A percentile compares a stretch with the other conserved stretches of the same genome.
Evolutionary conservation across 2,329 filamentous ascomycete genomes (phyloP).

Genomic region (Aspergillus fumigatus): DNA sequence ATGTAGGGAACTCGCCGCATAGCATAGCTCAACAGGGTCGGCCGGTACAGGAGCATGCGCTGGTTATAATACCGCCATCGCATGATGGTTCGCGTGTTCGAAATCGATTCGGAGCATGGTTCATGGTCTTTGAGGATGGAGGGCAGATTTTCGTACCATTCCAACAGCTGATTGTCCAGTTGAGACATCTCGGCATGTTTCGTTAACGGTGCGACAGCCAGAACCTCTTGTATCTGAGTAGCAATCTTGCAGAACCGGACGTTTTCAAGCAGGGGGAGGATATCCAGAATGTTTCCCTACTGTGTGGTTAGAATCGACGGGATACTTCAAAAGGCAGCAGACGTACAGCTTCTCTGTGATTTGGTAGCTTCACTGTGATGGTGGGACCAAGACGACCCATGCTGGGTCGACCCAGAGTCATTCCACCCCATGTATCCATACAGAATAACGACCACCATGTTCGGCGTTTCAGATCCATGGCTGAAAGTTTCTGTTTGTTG

Average conservation of each 20-base stretch:
- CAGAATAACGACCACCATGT: conserved; percentile 75
- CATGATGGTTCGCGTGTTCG: conserved; percentile 68
- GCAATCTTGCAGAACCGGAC: conserved; percentile 76
- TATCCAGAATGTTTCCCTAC: conserved; percentile 57
- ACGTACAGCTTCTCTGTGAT: conserved; percentile 42
- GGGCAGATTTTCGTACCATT: conserved; percentile 69
- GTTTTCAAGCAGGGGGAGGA: conserved; percentile 69
- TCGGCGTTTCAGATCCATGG: conserved; percentile 58
- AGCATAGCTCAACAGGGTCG: conserved; percentile 64
- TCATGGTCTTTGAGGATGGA: conserved; percentile 61
- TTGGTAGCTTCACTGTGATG: conserved; percentile 62
- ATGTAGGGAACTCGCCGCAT: conserved; percentile 49
- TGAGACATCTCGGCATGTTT: conserved; percentile 61
- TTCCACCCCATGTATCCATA: conserved; percentile 69
- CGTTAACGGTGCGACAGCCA: conserved; percentile 65
- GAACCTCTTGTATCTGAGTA: conserved; percentile 69
- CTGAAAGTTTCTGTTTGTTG: conserved; percentile 45
- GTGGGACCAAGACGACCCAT: conserved; percentile 63
- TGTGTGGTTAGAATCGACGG: conserved; percentile 20
- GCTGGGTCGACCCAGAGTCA: conserved; percentile 65
- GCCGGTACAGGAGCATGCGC: conserved; percentile 70
- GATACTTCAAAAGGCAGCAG: conserved; percentile 29
- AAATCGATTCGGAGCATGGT: conserved; percentile 65
- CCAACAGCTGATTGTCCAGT: conserved; percentile 64
- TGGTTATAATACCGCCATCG: conserved; percentile 79